Evolutionary conservation across 768 basidiomycete species (phyloP).

Genomic region (Melanogaster broomeanus): DNA sequence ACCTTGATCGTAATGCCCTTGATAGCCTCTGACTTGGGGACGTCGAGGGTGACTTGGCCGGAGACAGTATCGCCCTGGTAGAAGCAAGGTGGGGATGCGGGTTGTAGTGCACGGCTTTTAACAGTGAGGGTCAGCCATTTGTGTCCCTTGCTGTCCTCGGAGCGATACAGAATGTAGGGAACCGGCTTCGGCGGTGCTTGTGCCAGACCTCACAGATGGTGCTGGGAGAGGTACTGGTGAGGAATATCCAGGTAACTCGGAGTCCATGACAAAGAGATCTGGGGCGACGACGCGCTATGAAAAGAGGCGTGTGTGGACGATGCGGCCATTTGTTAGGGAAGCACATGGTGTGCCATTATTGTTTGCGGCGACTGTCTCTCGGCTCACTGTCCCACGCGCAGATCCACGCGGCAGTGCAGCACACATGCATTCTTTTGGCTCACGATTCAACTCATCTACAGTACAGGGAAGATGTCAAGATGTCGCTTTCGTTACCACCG

Average conservation of each 20-base stretch:
- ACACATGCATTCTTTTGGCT: too few species aligned
- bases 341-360: too few species aligned
- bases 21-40: constrained; percentile 48
- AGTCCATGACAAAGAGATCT: constrained; percentile 1
- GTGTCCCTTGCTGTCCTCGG: constrained; percentile 38
- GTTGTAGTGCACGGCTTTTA: constrained; percentile 40
- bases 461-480: too few species aligned
- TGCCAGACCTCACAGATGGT: not conserved
- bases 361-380: too few species aligned
- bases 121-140: constrained; percentile 52
- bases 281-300: too few species aligned
- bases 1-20: constrained; percentile 52
- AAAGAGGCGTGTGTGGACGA: too few species aligned
- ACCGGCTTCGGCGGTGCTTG: not conserved
- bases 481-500: too few species aligned
- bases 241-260: constrained; percentile 21
- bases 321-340: too few species aligned
- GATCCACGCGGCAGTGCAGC: too few species aligned
- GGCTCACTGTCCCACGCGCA: too few species aligned
- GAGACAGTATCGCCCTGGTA: constrained; percentile 49
- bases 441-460: too few species aligned
- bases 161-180: constrained; percentile 44
- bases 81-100: constrained; percentile 46
- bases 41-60: constrained; percentile 52
- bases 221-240: not conserved